Percentiles rank a stretch among this genome's conserved stretches.
Evolutionary conservation across 352 stramenopile genomes (phyloP).

Genomic region (Phytophthora chlamydospora): DNA sequence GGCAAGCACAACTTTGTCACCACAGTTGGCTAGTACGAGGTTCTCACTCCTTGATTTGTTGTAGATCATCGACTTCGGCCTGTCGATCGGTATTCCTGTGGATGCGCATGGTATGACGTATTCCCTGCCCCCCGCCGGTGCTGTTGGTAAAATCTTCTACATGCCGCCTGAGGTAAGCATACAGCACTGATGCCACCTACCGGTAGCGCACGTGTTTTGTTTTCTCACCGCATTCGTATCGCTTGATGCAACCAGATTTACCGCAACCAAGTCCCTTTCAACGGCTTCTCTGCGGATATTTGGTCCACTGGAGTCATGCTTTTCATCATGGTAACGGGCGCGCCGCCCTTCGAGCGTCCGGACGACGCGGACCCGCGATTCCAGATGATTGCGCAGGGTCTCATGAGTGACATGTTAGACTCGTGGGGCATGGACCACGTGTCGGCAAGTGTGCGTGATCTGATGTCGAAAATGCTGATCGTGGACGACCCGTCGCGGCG

Average conservation of each 20-base stretch:
- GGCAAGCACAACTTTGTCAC: neutral
- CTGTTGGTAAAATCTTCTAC: conserved; percentile 91
- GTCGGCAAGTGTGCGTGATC: conserved; percentile 69
- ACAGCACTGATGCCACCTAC: neutral
- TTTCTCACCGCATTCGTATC: conserved; percentile 3
- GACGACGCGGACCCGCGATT: conserved; percentile 83
- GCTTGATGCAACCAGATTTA: conserved; percentile 64
- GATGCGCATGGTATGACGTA: conserved; percentile 88
- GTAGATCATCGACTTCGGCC: conserved; percentile 89
- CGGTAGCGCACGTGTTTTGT: neutral
- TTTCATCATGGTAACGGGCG: conserved; percentile 95
- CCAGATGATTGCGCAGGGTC: conserved; percentile 84
- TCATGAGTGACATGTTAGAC: conserved; percentile 87
- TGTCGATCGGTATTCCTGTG: conserved; percentile 86
- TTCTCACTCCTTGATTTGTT: conserved; percentile 10
- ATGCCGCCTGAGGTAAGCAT: conserved; percentile 81
- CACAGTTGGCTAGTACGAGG: too few species aligned
- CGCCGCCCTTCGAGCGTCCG: conserved; percentile 90
- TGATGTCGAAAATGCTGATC: conserved; percentile 82
- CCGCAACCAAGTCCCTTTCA: conserved; percentile 90
- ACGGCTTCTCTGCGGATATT: conserved; percentile 92
- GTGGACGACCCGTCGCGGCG: conserved; percentile 78
- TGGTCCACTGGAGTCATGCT: conserved; percentile 95
- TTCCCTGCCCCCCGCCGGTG: conserved; percentile 75
- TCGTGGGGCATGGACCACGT: conserved; percentile 88